Evolutionary conservation across 495 filamentous ascomycete species (phyloP), one percentile per base, ranked within the genome.

Genomic region (Aspergillus taichungensis): DNA sequence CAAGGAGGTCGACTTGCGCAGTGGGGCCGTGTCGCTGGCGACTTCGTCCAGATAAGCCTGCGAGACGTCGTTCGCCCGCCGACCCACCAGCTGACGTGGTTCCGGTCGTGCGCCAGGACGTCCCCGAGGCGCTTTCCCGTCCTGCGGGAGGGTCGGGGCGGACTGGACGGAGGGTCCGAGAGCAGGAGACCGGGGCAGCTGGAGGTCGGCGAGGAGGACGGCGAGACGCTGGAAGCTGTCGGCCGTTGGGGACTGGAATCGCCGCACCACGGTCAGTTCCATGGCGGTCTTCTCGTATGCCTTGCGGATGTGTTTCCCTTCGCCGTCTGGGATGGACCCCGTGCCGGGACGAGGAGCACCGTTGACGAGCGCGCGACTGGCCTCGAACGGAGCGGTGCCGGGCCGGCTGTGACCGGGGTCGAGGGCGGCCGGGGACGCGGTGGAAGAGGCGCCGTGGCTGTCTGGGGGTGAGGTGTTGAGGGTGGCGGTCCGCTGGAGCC

Each of bases 391-490:
- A 11, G 51, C 60, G 29, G 52, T 32, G 5, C 61, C 63, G 6
- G 53, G 43, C 14, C 64, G 62, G 8, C 46, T 12, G 37, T 60
- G 50, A 9, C 49, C 41, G 4, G 65, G 50, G 28, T 71, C 69
- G 34, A 68, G 60, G 6, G 53, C 45, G 2, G 69, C 55, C 6
- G 62, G 63, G 9, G 67, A 52, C 0, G 50, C 54, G 27, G 54
- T 48, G 5, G 58, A 39, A 3, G 63, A 45, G 6, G 55, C 51
- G 13, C 66, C 66, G 59, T 72, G 67, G 9, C 49, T 52, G 45
- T 71, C 69, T 3, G 69, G 69, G n/a, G 69, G 67, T 9, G 69
- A 73, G 31, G 68, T 69, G 32, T 71, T 73, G 12, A 73, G 45
- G 27, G 69, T 58, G 35, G 69, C 69, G 3, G 69, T 73, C 8